phyloP scores from a whole-genome alignment of 345 rosid species.

The Eucalyptus leucophloia region DNA sequence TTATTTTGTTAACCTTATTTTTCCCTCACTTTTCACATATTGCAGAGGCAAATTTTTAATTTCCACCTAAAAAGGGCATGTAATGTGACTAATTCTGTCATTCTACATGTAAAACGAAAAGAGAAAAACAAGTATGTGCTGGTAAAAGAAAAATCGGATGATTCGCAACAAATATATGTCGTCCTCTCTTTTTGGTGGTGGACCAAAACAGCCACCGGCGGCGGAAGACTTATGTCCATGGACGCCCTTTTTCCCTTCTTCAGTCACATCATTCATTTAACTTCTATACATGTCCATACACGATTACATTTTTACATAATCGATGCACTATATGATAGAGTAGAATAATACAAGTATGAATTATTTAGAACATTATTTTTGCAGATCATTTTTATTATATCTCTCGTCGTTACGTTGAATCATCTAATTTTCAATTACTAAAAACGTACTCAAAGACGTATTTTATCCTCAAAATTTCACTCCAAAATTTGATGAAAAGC shows the following conservation, averaged over 20 bases:
- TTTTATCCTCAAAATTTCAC: neutral
- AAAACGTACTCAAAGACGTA: neutral
- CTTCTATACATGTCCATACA: neutral
- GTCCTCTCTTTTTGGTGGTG: neutral
- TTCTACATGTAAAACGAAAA: neutral
- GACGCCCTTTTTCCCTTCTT: neutral
- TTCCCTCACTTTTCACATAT: neutral
- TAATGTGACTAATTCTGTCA: neutral
- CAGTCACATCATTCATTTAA: neutral
- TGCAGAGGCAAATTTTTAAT: neutral
- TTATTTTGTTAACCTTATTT: neutral
- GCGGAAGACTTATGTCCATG: neutral
- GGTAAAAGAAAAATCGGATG: neutral
- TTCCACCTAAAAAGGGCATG: neutral
- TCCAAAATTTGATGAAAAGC: neutral
- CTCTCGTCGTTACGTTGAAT: neutral
- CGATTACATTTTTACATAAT: neutral
- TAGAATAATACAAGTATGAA: neutral
- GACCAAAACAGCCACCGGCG: neutral
- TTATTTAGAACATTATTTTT: neutral
- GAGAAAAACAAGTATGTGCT: neutral
- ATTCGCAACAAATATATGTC: neutral
- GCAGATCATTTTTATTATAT: neutral
- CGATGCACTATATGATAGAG: neutral
- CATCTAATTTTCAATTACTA: neutral